Evolutionary conservation across 129 eudicot genomes (phyloP).

Genomic region (Arctium minus): DNA sequence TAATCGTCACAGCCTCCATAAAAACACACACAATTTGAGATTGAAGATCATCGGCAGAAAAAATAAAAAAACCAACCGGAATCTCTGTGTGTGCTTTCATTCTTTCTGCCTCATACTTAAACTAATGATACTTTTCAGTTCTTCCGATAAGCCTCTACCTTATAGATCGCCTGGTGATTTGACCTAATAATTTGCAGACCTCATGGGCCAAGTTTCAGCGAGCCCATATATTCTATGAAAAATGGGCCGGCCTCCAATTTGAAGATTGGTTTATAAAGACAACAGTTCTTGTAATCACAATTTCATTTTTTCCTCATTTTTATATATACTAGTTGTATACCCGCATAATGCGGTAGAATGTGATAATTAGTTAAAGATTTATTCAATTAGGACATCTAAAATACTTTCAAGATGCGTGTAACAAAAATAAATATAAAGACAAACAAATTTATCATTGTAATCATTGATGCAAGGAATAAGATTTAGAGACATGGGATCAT

Average conservation of each 20-base stretch:
- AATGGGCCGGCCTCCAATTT: background rate
- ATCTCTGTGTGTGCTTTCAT: background rate
- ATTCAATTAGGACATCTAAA: no score
- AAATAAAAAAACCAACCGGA: background rate
- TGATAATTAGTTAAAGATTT: no score
- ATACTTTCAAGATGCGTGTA: no score
- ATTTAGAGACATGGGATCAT: no score
- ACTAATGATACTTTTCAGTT: background rate
- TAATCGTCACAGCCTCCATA: conserved; percentile 27
- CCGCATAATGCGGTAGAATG: no score
- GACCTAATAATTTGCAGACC: background rate
- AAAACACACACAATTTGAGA: conserved; percentile 16
- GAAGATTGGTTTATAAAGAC: background rate
- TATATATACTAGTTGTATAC: no score
- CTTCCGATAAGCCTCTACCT: background rate
- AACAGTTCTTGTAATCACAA: no score
- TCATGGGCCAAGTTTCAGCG: background rate
- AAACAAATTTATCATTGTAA: no score
- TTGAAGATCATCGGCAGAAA: conserved; percentile 7
- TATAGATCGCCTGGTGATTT: background rate
- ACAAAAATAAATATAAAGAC: no score
- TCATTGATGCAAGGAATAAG: no score
- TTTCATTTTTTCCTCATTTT: no score
- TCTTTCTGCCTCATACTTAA: conserved; percentile 1
- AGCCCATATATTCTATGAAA: background rate